Evolutionary conservation across 495 filamentous ascomycete genomes (phyloP).

Genomic region (Tuber melanosporum): DNA sequence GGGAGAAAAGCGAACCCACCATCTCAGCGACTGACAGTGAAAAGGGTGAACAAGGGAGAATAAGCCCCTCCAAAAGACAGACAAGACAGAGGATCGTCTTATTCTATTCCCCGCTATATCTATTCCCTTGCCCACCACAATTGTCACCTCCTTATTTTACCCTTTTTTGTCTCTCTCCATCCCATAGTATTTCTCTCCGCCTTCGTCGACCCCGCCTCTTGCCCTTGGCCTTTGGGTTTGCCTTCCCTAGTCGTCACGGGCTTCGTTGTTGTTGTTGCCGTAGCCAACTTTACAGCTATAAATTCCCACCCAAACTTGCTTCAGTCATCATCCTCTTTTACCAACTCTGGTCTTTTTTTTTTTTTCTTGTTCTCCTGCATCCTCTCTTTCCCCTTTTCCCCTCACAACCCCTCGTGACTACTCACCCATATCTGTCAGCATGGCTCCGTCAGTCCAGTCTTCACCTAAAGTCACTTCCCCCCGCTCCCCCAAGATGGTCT

Average conservation of each 20-base stretch:
- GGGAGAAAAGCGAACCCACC: background rate
- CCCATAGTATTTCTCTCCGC: background rate
- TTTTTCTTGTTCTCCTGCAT: conserved; percentile 7
- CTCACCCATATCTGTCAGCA: background rate
- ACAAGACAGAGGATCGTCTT: background rate
- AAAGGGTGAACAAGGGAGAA: background rate
- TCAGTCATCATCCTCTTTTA: background rate
- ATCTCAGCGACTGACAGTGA: background rate
- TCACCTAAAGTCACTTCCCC: conserved; percentile 14
- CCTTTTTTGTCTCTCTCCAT: background rate
- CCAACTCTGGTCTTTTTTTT: conserved; percentile 10
- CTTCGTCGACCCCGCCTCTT: background rate
- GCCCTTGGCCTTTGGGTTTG: background rate
- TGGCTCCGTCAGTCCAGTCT: conserved; percentile 26
- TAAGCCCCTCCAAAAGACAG: background rate
- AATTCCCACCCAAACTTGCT: background rate
- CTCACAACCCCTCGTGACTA: background rate
- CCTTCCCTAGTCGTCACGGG: background rate
- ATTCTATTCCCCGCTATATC: background rate
- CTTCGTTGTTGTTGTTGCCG: background rate
- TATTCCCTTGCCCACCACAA: background rate
- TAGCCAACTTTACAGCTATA: background rate
- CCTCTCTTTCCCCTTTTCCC: background rate
- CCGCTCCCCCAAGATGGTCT: conserved; percentile 21
- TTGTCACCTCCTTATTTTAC: background rate